Evolutionary conservation across 2,329 filamentous ascomycete genomes (phyloP), one percentile per base, ranked within the genome.

Genomic region (Fusarium sambucinum): DNA sequence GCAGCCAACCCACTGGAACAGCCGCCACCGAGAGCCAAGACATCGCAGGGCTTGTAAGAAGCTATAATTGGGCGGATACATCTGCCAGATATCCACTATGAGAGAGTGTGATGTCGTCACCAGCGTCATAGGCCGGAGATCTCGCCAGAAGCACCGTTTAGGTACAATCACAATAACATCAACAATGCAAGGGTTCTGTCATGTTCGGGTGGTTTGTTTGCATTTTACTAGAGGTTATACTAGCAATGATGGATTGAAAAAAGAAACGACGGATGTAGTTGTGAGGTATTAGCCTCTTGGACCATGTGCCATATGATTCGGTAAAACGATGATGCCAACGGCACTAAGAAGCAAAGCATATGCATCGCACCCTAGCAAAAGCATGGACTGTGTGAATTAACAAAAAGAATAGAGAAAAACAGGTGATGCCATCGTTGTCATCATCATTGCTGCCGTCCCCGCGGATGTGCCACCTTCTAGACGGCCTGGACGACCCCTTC

Each of bases 91-190:
- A 47, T 42, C 63, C 58, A 50, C 59, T 66, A 41, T 53, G 5
- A 11, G 40, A 40, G 40, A 51, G 35, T 45, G 68, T 76, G 69
- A 76, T 74, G 74, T 76, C 74, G 66, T 67, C 60, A 55, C 61
- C 41, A 62, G 70, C 74, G 74, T 76, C 74, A 76, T 75, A 73
- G 59, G 53, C 37, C 51, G 59, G 68, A 72, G 69, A 70, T 71
- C 65, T 71, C 56, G 56, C 30, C 55, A 52, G 46, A 42, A 63
- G 66, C 52, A 66, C 56, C 30, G 55, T 67, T 66, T 57, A 47
- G 27, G 13, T 30, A n/a, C 37, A 37, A 57, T 50, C 12, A n/a
- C 27, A 44, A 38, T 38, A 44, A 45, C 27, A 46, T 45, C 33
- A 35, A 44, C 37, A 50, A 53, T 54, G 46, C 48, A 69, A 50